Conservation (phyloP, 129 eudicot genomes). For the Saussurea involucrata region DNA sequence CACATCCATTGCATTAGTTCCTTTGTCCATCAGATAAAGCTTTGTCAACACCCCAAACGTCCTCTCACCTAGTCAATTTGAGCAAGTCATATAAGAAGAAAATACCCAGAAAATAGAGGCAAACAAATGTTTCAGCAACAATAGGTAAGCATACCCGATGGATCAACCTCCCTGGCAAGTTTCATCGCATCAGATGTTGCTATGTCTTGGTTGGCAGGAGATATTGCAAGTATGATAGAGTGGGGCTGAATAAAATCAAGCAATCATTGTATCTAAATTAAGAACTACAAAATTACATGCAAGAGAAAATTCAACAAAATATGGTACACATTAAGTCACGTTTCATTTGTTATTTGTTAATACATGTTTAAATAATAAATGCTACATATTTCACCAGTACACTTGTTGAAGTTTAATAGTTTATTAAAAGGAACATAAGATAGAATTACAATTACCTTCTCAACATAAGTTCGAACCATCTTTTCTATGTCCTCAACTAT, state of each 20-base stretch:
- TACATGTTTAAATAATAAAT: background rate
- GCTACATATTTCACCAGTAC: background rate
- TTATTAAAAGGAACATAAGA: conserved; percentile 41
- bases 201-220: too few species aligned
- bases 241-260: too few species aligned
- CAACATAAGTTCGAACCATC: too few species aligned
- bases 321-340: background rate
- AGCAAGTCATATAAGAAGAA: background rate
- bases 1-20: too few species aligned
- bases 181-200: conserved; percentile 73
- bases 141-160: conserved; percentile 36
- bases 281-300: background rate
- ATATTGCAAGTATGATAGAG: too few species aligned
- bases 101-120: background rate
- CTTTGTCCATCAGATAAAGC: too few species aligned
- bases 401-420: background rate
- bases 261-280: background rate
- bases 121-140: background rate
- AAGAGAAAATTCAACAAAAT: background rate
- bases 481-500: too few species aligned
- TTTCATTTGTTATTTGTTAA: background rate
- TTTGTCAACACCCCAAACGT: too few species aligned
- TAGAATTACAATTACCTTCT: too few species aligned
- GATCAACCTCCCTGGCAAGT: conserved; percentile 68
- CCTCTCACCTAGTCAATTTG: too few species aligned